Evolutionary conservation across 225 moss, liverwort and hornwort genomes (phyloP).

Genomic region (Rhytidiadelphus loreus): DNA sequence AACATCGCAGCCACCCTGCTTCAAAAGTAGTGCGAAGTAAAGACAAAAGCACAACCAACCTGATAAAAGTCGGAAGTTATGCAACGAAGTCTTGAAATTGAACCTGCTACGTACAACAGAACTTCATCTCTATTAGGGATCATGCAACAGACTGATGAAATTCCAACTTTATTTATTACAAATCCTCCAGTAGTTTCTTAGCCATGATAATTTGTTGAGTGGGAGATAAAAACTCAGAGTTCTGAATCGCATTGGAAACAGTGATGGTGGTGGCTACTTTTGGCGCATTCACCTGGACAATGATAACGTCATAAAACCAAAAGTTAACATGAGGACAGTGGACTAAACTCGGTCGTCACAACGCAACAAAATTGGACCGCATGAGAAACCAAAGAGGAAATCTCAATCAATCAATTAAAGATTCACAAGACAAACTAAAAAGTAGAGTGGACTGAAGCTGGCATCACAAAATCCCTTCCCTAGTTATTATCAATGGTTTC

Average conservation of each 20-base stretch:
- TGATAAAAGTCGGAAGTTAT: not conserved
- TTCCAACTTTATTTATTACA: constrained; percentile 1
- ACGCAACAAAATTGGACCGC: not conserved
- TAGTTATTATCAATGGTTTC: not conserved
- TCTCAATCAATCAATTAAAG: not conserved
- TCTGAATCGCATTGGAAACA: constrained; percentile 77
- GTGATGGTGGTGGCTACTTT: constrained; percentile 52
- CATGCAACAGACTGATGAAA: not conserved
- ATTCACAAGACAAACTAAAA: not conserved
- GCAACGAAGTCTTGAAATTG: not conserved
- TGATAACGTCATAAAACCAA: not conserved
- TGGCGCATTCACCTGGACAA: constrained; percentile 58
- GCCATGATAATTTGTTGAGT: constrained; percentile 67
- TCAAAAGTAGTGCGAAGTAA: not conserved
- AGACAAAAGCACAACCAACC: not conserved
- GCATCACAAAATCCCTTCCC: not conserved
- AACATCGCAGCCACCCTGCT: not conserved
- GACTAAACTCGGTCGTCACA: not conserved
- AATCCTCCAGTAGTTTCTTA: constrained; percentile 30
- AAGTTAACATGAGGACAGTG: not conserved
- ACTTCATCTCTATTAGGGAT: not conserved
- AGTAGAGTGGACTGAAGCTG: not conserved
- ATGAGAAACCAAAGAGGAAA: not conserved
- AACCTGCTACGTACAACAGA: not conserved
- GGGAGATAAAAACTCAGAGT: constrained; percentile 57